Evolutionary conservation across 192 early-diverging fungal genomes (phyloP).

Genomic region (Rhizoclosmatium sp.): DNA sequence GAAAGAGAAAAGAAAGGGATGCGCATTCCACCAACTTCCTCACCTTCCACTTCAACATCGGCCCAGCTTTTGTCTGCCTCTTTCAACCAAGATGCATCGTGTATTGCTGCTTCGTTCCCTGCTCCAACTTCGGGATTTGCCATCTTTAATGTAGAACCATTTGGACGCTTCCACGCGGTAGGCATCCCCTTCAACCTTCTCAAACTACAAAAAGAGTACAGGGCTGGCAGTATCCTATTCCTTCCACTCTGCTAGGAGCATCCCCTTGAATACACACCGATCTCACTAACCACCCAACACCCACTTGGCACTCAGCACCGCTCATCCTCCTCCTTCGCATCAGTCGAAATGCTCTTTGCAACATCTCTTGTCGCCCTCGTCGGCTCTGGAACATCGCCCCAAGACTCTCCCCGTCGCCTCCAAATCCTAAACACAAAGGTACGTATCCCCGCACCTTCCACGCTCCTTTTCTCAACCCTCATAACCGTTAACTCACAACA

Average conservation of each 20-base stretch:
- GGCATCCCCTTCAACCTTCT: background rate
- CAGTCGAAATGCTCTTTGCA: slow-evolving; percentile 97
- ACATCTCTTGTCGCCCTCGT: slow-evolving; percentile 97
- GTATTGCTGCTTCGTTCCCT: slow-evolving; percentile 75
- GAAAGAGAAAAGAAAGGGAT: background rate
- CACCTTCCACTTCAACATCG: background rate
- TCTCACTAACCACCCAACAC: too few species aligned
- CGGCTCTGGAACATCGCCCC: slow-evolving; percentile 89
- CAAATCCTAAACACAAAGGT: slow-evolving; percentile 99
- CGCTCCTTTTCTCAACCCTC: slow-evolving; percentile 4
- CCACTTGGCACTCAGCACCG: background rate
- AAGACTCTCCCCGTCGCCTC: slow-evolving; percentile 85
- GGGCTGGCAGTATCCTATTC: too few species aligned
- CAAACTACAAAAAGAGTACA: too few species aligned
- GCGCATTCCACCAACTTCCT: background rate
- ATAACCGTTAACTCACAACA: background rate
- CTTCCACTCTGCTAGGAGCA: too few species aligned
- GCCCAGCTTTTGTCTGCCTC: slow-evolving; percentile 50
- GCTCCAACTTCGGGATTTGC: slow-evolving; percentile 86
- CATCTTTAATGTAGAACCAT: slow-evolving; percentile 98
- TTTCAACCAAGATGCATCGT: slow-evolving; percentile 71
- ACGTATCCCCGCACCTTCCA: background rate
- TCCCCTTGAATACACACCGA: too few species aligned
- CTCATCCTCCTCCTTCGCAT: slow-evolving; percentile 30
- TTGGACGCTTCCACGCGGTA: slow-evolving; percentile 88